Percentiles rank a stretch among this genome's conserved stretches.
phyloP scores from a whole-genome alignment of 225 moss, liverwort and hornwort genomes.

The Ulota crispa region DNA sequence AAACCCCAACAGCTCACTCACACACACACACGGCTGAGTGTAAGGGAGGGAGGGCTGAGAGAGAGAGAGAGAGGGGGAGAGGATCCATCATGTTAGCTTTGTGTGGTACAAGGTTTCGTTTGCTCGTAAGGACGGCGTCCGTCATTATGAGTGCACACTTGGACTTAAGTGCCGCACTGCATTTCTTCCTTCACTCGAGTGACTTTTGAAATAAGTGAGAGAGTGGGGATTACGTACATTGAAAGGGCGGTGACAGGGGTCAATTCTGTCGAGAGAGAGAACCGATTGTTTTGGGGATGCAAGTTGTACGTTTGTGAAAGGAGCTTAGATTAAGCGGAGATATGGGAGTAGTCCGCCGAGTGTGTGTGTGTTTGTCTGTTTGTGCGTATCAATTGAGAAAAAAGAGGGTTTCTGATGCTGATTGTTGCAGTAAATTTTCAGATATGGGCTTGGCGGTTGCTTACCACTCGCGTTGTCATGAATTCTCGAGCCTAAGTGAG shows the following conservation, averaged over 20 bases:
- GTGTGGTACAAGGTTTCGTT: constrained; percentile 20
- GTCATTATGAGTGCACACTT: constrained; percentile 33
- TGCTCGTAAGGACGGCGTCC: constrained; percentile 29
- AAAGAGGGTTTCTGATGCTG: constrained; percentile 17
- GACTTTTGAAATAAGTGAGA: constrained; percentile 26
- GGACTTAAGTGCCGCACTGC: constrained; percentile 28
- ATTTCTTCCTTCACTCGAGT: constrained; percentile 29
- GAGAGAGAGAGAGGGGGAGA: neutral
- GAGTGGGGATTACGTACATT: constrained; percentile 22
- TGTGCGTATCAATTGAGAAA: neutral
- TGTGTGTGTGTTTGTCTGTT: neutral
- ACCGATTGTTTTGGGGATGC: constrained; percentile 11
- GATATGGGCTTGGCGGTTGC: constrained; percentile 27
- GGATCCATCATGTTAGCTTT: constrained; percentile 36
- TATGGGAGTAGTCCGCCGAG: neutral
- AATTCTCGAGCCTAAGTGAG: constrained; percentile 11
- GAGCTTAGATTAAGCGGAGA: constrained; percentile 2
- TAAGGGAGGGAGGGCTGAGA: neutral
- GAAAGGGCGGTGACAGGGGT: neutral
- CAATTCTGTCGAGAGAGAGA: constrained; percentile 8
- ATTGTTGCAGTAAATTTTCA: constrained; percentile 33
- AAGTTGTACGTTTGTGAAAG: constrained; percentile 8
- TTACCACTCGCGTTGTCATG: constrained; percentile 2
- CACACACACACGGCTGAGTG: neutral
- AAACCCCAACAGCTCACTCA: constrained; percentile 12